Base-by-base conservation (phyloP, 2,329 filamentous ascomycete species). In the Periconia digitata region DNA sequence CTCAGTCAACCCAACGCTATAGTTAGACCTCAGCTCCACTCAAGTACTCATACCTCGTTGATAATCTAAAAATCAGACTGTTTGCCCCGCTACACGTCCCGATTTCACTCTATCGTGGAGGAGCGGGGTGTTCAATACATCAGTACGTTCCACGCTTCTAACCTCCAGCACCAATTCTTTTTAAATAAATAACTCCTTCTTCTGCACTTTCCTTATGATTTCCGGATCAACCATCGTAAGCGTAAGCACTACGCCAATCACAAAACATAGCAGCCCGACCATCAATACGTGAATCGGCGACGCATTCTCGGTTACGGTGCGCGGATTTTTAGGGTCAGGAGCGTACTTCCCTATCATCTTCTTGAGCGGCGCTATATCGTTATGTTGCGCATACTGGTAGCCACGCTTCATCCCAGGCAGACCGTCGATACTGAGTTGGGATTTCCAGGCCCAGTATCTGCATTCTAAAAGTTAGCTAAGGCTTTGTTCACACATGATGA, bases 371-470 rank as follows among this genome's bases (percentile, higher is more conserved):
- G 56, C 59, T 1, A 77, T 63, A 0, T 53, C 57, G 27, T 76
- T 61, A 40, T 57, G 54, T 44, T 66, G 60, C n/a, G 64, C 72
- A 35, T 61, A 70, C 7, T 67, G 59, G 8, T 71, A 59, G 0
- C 70, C 75, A 17, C 64, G 56, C 57, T 70, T 70, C 71, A 75
- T 73, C 0, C 70, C 74, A 0, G 74, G 74, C 21, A 77, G 56
- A 0, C 74, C 74, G 51, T 77, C 75, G 21, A 76, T 71, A 27
- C 67, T 72, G 47, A 66, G 63, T 16, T 74, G 69, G 27, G 68
- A 72, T 57, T 76, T 77, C 44, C 60, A 73, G 4, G 74, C 73
- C 74, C 74, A 76, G 49, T 76, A 76, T 23, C 70, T 72, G 34
- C 8, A 8, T n/a, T n/a, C n/a, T 6, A 10, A 5, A n/a, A 22